phyloP scores from a whole-genome alignment of 768 basidiomycete genomes.

The Russula virescens region DNA sequence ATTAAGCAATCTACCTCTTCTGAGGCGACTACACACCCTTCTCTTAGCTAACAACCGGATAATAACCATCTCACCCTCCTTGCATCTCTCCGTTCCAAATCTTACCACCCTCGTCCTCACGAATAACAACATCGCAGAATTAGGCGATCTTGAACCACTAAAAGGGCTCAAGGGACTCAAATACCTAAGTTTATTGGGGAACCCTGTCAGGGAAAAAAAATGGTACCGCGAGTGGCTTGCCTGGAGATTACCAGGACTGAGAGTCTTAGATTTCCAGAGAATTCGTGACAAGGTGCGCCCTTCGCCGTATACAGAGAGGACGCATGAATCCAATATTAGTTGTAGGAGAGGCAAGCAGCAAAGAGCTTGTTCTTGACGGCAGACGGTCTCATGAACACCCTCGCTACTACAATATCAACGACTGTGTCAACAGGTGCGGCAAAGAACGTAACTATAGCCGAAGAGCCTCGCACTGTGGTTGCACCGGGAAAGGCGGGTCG shows the following conservation, averaged over 20 bases:
- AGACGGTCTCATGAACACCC: slow-evolving; percentile 68
- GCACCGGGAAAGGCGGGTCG: slow-evolving; percentile 68
- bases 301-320: slow-evolving; percentile 27
- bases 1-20: slow-evolving; percentile 80
- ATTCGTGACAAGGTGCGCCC: slow-evolving; percentile 87
- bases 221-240: slow-evolving; percentile 97
- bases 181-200: slow-evolving; percentile 72
- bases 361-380: slow-evolving; percentile 75
- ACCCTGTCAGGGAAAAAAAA: slow-evolving; percentile 86
- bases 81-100: slow-evolving; percentile 80
- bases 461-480: slow-evolving; percentile 66
- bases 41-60: slow-evolving; percentile 89
- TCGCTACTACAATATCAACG: slow-evolving; percentile 71
- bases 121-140: slow-evolving; percentile 72
- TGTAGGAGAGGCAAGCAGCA: slow-evolving; percentile 73
- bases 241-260: slow-evolving; percentile 77
- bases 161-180: slow-evolving; percentile 69
- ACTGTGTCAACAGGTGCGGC: slow-evolving; percentile 62
- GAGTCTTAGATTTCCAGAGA: slow-evolving; percentile 93
- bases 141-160: slow-evolving; percentile 81
- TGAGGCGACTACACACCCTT: slow-evolving; percentile 78
- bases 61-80: slow-evolving; percentile 72
- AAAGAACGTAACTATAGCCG: slow-evolving; percentile 59
- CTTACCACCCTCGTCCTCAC: slow-evolving; percentile 78
- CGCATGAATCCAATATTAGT: slow-evolving; percentile 13